phyloP scores from a whole-genome alignment of 805 yeast species.

The Wickerhamiella sergipiensis region DNA sequence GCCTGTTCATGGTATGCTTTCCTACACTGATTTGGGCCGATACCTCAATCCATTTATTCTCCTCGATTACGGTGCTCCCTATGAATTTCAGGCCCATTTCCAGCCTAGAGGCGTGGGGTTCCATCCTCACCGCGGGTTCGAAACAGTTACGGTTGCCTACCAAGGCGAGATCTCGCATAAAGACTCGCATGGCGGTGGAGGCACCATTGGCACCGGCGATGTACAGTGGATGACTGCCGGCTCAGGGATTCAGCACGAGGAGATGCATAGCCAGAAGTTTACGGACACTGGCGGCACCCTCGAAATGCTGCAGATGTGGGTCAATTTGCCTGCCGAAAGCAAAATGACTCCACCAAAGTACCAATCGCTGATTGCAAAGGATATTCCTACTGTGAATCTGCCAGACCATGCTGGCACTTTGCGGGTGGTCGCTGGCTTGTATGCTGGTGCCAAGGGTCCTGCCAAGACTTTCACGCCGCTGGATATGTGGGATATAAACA shows the following conservation, averaged over 20 bases:
- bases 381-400: slow-evolving; percentile 48
- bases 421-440: slow-evolving; percentile 61
- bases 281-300: slow-evolving; percentile 29
- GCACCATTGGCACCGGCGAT: slow-evolving; percentile 66
- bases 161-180: slow-evolving; percentile 63
- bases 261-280: slow-evolving; percentile 33
- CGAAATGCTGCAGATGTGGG: slow-evolving; percentile 76
- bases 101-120: slow-evolving; percentile 9
- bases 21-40: slow-evolving; percentile 6
- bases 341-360: slow-evolving; percentile 60
- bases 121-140: slow-evolving; percentile 74
- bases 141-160: slow-evolving; percentile 53
- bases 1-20: slow-evolving; percentile 5
- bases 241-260: slow-evolving; percentile 70
- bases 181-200: slow-evolving; percentile 72
- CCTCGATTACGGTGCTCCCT: slow-evolving; percentile 9
- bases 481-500: slow-evolving; percentile 50
- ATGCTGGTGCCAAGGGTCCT: slow-evolving; percentile 58
- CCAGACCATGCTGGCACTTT: slow-evolving; percentile 37
- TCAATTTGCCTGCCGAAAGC: slow-evolving; percentile 53
- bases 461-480: slow-evolving; percentile 77
- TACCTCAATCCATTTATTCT: slow-evolving; percentile 8
- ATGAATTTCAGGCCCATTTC: slow-evolving; percentile 4
- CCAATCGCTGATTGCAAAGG: slow-evolving; percentile 54
- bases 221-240: slow-evolving; percentile 91